Base-by-base conservation (phyloP, 495 filamentous ascomycete species). In the Penicillium roqueforti region DNA sequence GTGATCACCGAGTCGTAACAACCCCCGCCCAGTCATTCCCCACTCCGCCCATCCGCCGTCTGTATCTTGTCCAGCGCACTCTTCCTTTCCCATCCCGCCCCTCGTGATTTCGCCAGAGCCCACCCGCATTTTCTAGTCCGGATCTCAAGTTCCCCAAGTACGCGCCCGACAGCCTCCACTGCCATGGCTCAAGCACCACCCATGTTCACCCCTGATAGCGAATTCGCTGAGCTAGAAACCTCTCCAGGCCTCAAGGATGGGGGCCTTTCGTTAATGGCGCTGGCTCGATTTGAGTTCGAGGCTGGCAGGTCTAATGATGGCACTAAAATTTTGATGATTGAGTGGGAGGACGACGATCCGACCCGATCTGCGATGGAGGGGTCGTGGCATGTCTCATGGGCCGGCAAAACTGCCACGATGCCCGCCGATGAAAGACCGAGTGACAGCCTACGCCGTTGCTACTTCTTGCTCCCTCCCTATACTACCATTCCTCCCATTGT, bases 211-310 rank as follows among this genome's bases (percentile, higher is more conserved):
- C 69, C 69, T 0, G 70, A 76, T 32, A 62, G 57, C 55, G 70
- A 69, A 36, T 72, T 71, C 23, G 54, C 70, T 13, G 58, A 72
- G 6, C 61, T 71, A 4, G 61, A 69, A 22, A 71, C 71, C 1
- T 65, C 68, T 4, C 68, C 61, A 22, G 58, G 47, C 3, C 49
- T 62, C 1, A 60, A 20, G 0, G 47, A 43, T 13, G 49, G 57
- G 5, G 57, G 57, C 11, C 58, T 76, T 0, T 75, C 76, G 0
- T 73, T 78, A 40, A 69, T 63, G 1, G 84, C 84, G 2, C 73
- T 91, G 13, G 87, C 87, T n/a, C 84, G 89, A 19, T 95, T 91
- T 69, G 89, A 92, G 64, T 91, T 92, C 60, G 87, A 91, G 66
- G 75, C 84, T 4, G 87, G 86, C 38, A 82, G 82, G 57, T 85